Conservation (phyloP, 495 filamentous ascomycete genomes). For the Xylaria grammica region DNA sequence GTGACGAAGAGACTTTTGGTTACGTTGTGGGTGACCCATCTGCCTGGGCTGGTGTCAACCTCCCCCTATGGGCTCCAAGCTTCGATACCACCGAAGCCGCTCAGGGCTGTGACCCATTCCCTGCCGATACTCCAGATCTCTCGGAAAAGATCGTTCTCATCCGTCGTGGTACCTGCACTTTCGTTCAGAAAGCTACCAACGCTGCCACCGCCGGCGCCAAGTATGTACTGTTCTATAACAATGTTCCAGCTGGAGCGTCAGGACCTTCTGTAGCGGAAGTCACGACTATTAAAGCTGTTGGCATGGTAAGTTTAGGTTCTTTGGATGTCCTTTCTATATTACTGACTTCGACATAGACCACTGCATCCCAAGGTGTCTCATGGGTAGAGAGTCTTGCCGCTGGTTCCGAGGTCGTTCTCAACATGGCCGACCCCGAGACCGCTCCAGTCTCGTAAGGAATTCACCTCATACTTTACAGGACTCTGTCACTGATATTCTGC, state of each 20-base stretch:
- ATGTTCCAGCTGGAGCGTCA: slow-evolving; percentile 39
- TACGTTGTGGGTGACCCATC: slow-evolving; percentile 47
- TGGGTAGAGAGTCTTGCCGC: slow-evolving; percentile 48
- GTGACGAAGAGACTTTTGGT: slow-evolving; percentile 38
- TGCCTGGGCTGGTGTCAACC: slow-evolving; percentile 44
- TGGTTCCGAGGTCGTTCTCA: slow-evolving; percentile 46
- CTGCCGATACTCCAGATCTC: slow-evolving; percentile 55
- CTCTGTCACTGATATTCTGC: slow-evolving; percentile 22
- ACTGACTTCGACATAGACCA: slow-evolving; percentile 35
- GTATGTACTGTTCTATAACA: slow-evolving; percentile 62
- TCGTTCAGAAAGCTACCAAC: slow-evolving; percentile 53
- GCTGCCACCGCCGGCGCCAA: slow-evolving; percentile 58
- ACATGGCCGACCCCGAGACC: slow-evolving; percentile 47
- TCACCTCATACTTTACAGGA: background rate
- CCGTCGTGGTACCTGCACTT: slow-evolving; percentile 58
- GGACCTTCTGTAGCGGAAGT: slow-evolving; percentile 36
- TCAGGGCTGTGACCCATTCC: slow-evolving; percentile 52
- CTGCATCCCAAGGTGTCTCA: slow-evolving; percentile 47
- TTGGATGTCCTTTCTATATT: background rate
- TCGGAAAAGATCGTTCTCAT: slow-evolving; percentile 58
- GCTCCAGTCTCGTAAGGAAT: slow-evolving; percentile 40
- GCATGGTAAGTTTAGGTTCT: slow-evolving; percentile 41
- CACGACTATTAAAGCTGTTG: slow-evolving; percentile 38
- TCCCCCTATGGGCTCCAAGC: slow-evolving; percentile 56
- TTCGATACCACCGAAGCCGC: slow-evolving; percentile 53